Conservation (phyloP, 371 early-diverging fungal species). For the Mucor saturninus region DNA sequence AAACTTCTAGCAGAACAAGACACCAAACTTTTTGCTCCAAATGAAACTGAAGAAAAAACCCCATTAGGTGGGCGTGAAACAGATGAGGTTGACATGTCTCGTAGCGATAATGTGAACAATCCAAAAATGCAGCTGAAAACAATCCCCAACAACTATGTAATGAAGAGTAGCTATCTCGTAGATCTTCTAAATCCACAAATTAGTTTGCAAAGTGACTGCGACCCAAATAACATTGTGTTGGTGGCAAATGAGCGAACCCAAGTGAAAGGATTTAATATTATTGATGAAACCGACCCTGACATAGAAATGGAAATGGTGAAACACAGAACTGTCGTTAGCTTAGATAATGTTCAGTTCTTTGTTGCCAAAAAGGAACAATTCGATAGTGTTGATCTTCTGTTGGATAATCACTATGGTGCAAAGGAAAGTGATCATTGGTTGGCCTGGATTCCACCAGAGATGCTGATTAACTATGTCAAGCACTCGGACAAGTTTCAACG, state of each 20-base stretch:
- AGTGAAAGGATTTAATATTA: slow-evolving; percentile 63
- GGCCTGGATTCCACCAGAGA: slow-evolving; percentile 87
- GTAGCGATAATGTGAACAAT: slow-evolving; percentile 55
- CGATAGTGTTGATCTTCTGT: slow-evolving; percentile 53
- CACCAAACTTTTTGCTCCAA: slow-evolving; percentile 53
- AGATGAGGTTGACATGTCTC: slow-evolving; percentile 23
- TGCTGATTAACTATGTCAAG: slow-evolving; percentile 66
- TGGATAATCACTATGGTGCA: slow-evolving; percentile 57
- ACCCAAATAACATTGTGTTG: slow-evolving; percentile 58
- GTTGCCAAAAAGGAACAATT: slow-evolving; percentile 72
- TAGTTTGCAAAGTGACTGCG: slow-evolving; percentile 59
- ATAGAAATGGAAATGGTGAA: slow-evolving; percentile 68
- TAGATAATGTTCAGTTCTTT: slow-evolving; percentile 84
- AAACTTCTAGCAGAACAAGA: slow-evolving; percentile 56
- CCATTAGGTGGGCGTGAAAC: slow-evolving; percentile 7
- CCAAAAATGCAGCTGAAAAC: slow-evolving; percentile 49
- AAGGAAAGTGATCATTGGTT: slow-evolving; percentile 70
- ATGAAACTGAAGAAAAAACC: slow-evolving; percentile 52
- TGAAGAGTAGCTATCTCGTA: slow-evolving; percentile 67
- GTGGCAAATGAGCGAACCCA: slow-evolving; percentile 70
- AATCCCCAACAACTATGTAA: slow-evolving; percentile 55
- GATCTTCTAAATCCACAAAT: slow-evolving; percentile 77
- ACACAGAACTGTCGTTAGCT: slow-evolving; percentile 72
- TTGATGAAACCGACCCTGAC: slow-evolving; percentile 59
- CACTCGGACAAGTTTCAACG: slow-evolving; percentile 68